A percentile compares a stretch with the other conserved stretches of the same genome.
These are phyloP conservation scores for Scheffersomyces cryptocercus DNA, from an alignment of 1,139 yeast genomes.

Conservation along the genomic window DNA sequence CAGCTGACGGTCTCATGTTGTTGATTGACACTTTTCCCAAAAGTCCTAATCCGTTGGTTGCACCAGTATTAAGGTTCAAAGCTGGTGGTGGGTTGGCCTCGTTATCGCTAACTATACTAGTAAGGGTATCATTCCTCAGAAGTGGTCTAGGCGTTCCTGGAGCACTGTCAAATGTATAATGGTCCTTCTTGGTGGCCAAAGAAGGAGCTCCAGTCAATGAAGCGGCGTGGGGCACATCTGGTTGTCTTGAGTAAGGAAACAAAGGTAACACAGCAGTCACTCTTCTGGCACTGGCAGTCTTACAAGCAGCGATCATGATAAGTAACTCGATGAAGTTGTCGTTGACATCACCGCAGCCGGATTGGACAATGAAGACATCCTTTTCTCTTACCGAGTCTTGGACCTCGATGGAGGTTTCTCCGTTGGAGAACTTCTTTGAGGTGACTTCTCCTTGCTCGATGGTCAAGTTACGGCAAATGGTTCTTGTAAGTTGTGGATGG, in stretches of 20 bases:
- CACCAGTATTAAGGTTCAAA: slow-evolving; percentile 11
- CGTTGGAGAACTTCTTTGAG: slow-evolving; percentile 68
- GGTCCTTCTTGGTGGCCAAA: slow-evolving; percentile 42
- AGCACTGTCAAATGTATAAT: slow-evolving; percentile 60
- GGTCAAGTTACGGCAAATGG: slow-evolving; percentile 65
- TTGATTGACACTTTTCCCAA: slow-evolving; percentile 16
- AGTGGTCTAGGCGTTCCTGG: slow-evolving; percentile 61
- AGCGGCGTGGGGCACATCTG: slow-evolving; percentile 89
- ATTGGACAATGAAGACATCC: slow-evolving; percentile 83
- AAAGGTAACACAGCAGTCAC: slow-evolving; percentile 94
- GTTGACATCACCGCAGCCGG: slow-evolving; percentile 87
- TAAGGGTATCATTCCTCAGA: slow-evolving; percentile 17
- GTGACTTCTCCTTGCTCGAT: slow-evolving; percentile 60
- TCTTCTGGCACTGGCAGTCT: slow-evolving; percentile 89
- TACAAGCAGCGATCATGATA: slow-evolving; percentile 90
- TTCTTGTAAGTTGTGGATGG: slow-evolving; percentile 61
- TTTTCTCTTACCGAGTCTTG: slow-evolving; percentile 88
- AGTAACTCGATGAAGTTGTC: slow-evolving; percentile 87
- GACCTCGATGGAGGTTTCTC: slow-evolving; percentile 86
- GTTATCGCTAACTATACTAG: slow-evolving; percentile 2
- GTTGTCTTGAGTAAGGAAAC: slow-evolving; percentile 95
- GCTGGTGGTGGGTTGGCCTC: slow-evolving; percentile 16
- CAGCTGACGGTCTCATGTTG: slow-evolving; percentile 10
- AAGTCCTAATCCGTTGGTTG: slow-evolving; percentile 3
- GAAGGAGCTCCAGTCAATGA: slow-evolving; percentile 54